A percentile compares a stretch with the other conserved stretches of the same genome.
Conservation (phyloP, 2,329 filamentous ascomycete species). For the Epichloe coenophiala region DNA sequence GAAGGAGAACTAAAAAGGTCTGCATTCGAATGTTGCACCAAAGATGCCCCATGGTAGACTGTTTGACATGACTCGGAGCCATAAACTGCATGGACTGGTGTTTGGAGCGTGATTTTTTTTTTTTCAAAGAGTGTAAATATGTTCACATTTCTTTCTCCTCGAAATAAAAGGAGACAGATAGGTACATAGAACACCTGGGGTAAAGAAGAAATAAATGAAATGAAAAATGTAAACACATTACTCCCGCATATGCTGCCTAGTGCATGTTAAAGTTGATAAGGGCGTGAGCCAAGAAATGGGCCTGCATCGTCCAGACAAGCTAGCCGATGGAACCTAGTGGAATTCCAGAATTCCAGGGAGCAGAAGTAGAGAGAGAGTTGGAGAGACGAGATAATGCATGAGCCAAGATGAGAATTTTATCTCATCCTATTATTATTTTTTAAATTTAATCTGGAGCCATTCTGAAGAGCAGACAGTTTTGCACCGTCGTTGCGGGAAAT, state of each 20-base stretch:
- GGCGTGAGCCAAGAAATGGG: neutral
- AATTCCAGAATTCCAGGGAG: neutral
- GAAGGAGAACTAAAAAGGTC: neutral
- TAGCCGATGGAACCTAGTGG: neutral
- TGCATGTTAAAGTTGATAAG: neutral
- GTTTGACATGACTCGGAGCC: neutral
- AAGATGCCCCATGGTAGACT: constrained; percentile 2
- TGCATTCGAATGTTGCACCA: neutral
- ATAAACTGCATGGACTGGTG: constrained; percentile 3
- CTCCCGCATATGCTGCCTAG: neutral
- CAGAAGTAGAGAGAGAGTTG: neutral
- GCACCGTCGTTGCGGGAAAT: too few relatives aligned
- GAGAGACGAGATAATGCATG: neutral
- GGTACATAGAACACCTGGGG: constrained; percentile 7
- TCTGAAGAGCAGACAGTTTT: too few relatives aligned
- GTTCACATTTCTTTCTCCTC: constrained; percentile 7
- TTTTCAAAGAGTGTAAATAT: constrained; percentile 10
- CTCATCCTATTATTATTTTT: too few relatives aligned
- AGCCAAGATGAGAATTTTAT: too few relatives aligned
- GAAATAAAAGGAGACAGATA: constrained; percentile 9
- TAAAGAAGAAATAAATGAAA: neutral
- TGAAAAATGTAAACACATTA: neutral
- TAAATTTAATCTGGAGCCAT: too few relatives aligned
- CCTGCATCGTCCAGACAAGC: neutral
- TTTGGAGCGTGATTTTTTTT: constrained; percentile 2